phyloP scores from a whole-genome alignment of 129 eudicot species.

The Escallonia herrerae region DNA sequence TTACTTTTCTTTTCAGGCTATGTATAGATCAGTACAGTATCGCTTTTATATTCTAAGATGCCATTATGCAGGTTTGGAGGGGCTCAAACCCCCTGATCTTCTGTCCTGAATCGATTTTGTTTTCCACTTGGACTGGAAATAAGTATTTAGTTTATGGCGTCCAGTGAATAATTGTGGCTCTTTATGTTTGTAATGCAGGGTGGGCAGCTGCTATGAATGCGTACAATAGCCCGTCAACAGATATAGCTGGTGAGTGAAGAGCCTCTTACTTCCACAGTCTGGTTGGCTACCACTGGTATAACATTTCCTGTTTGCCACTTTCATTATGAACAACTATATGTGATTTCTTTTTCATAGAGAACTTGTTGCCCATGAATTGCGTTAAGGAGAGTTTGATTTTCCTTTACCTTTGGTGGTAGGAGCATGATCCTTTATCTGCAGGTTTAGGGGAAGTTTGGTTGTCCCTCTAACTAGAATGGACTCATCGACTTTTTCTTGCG shows the following conservation, averaged over 20 bases:
- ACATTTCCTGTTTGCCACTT: background rate
- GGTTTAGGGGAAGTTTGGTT: too few relatives aligned
- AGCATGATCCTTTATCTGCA: too few relatives aligned
- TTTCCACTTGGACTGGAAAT: background rate
- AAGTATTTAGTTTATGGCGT: background rate
- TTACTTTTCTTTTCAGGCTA: too few relatives aligned
- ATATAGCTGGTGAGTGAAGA: constrained; percentile 59
- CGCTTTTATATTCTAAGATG: too few relatives aligned
- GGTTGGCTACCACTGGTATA: background rate
- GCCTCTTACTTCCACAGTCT: background rate
- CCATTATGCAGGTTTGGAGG: too few relatives aligned
- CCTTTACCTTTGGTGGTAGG: background rate
- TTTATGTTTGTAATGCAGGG: constrained; percentile 32
- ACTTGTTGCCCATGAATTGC: background rate
- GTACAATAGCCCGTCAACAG: constrained; percentile 63
- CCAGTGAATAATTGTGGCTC: background rate
- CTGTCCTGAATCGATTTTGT: too few relatives aligned
- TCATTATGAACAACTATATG: background rate
- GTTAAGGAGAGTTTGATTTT: background rate
- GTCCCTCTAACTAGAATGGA: too few relatives aligned
- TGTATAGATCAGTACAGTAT: too few relatives aligned
- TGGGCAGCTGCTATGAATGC: constrained; percentile 85
- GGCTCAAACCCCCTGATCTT: too few relatives aligned
- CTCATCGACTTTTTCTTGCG: too few relatives aligned
- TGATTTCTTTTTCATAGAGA: too few relatives aligned